These are phyloP conservation scores for Massarina eburnea DNA, from an alignment of 2,329 filamentous ascomycete species.

Conservation along the genomic window DNA sequence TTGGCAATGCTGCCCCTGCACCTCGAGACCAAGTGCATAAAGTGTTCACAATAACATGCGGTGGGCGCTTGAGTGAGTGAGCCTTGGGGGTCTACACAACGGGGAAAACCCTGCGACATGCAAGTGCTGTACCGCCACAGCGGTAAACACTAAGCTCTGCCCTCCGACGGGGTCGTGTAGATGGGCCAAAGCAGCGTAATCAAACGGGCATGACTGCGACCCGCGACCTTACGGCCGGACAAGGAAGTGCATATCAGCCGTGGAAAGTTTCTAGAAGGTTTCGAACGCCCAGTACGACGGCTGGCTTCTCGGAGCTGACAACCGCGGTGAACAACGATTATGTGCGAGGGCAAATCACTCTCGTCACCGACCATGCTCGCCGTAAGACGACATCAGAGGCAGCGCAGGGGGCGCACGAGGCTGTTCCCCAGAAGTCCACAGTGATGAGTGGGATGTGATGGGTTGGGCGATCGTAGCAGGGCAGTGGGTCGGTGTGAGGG, in stretches of 20 bases:
- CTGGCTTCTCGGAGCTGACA: neutral
- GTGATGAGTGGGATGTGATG: conserved; percentile 9
- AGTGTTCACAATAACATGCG: conserved; percentile 36
- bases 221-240: conserved; percentile 10
- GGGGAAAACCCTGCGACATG: conserved; percentile 27
- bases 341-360: neutral
- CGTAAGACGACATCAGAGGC: conserved; percentile 34
- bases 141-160: conserved; percentile 29
- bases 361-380: conserved; percentile 8
- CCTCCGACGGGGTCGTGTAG: conserved; percentile 25
- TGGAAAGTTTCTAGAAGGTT: conserved; percentile 18
- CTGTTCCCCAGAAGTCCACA: conserved; percentile 10
- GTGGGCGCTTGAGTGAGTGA: conserved; percentile 37
- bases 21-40: conserved; percentile 36
- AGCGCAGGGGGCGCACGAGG: conserved; percentile 14
- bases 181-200: conserved; percentile 19
- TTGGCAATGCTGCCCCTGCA: conserved; percentile 1
- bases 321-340: neutral
- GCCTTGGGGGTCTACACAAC: conserved; percentile 34
- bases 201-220: conserved; percentile 20
- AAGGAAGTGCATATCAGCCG: conserved; percentile 15
- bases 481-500: neutral
- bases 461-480: conserved; percentile 17
- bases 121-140: conserved; percentile 26
- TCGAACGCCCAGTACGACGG: neutral